Base-by-base conservation (phyloP, 306 rosid species). In the Hippophae tibetana region DNA sequence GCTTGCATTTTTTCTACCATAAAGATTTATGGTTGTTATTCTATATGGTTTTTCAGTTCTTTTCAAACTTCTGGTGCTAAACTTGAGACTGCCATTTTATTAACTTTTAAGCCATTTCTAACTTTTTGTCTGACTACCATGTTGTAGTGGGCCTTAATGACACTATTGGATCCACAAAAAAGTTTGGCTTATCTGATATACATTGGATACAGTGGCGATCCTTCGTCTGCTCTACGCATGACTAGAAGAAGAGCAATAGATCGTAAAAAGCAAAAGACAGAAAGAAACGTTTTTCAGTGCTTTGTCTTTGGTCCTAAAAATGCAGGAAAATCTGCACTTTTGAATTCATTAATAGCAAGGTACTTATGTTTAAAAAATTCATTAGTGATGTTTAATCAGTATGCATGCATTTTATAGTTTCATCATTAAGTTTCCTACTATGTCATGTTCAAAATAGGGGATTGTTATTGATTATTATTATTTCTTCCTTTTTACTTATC, bases 141-240 rank as follows among this genome's bases (percentile, higher is more conserved):
- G 69, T 64, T 81, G 81, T 94, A 90, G 97, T 90, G 97, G 97
- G 83, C 90, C 71, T 79, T 87, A 60, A 90, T 90, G 98, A 87
- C 98, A 47, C 74, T 82, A 49, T 69, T 83, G 57, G 86, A 92
- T 75, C 96, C 98, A 50, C 71, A 58, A 51, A 61, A 64, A 61
- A 83, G 88, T 76, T 59, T 87, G 83, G 96, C 93, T 12, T 80
- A 92, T 82, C 73, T 92, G 84, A 72, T 83, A 62, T 92, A 87
- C 77, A 73, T 83, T 76, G 98, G 98, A 74, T 92, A 81, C 71
- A 81, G 86, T 52, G 95, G 98, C 12, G 77, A 82, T 81, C 86
- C 89, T 58, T 84, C 84, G 43, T 79, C 90, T 49, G 96, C 89
- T 7, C 82, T 92, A 62, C 86, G 75, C 66, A 84, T 79, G 68